phyloP scores from a whole-genome alignment of 805 yeast genomes.

The Kregervanrija pseudodelftensis region DNA sequence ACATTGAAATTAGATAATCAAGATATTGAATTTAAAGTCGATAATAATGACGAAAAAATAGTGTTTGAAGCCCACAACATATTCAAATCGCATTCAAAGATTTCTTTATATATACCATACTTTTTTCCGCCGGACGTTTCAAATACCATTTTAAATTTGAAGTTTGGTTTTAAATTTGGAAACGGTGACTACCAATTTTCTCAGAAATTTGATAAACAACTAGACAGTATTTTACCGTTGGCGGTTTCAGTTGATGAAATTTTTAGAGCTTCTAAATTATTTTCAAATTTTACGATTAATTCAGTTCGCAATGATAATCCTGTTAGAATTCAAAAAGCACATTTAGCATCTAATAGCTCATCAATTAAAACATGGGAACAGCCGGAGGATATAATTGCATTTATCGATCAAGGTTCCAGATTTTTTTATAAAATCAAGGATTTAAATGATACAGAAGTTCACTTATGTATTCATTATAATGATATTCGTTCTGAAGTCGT shows the following conservation, averaged over 20 bases:
- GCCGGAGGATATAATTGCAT: constrained; percentile 40
- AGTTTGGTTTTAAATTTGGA: constrained; percentile 14
- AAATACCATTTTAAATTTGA: constrained; percentile 20
- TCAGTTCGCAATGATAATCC: constrained; percentile 47
- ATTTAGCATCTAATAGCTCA: constrained; percentile 17
- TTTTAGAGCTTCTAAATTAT: constrained; percentile 48
- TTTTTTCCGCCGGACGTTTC: constrained; percentile 30
- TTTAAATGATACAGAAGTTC: constrained; percentile 30
- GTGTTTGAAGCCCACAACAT: constrained; percentile 7
- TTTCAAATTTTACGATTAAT: constrained; percentile 64
- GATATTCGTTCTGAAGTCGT: constrained; percentile 40
- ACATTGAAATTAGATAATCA: constrained; percentile 3
- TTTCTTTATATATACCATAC: constrained; percentile 22
- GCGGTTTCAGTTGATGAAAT: constrained; percentile 80
- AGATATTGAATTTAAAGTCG: constrained; percentile 10
- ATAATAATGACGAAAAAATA: constrained; percentile 10
- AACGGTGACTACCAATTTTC: constrained; percentile 15
- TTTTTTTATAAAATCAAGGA: constrained; percentile 48
- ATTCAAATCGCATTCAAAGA: constrained; percentile 5
- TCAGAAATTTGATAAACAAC: constrained; percentile 12
- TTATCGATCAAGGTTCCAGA: constrained; percentile 64
- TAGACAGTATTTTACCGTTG: constrained; percentile 51
- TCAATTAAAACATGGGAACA: constrained; percentile 22
- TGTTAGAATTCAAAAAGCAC: constrained; percentile 41
- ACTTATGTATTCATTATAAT: constrained; percentile 38